Percentiles rank a stretch among this genome's conserved stretches.
phyloP scores from a whole-genome alignment of 208 protist species.

The Trichomonas vaginalis region DNA sequence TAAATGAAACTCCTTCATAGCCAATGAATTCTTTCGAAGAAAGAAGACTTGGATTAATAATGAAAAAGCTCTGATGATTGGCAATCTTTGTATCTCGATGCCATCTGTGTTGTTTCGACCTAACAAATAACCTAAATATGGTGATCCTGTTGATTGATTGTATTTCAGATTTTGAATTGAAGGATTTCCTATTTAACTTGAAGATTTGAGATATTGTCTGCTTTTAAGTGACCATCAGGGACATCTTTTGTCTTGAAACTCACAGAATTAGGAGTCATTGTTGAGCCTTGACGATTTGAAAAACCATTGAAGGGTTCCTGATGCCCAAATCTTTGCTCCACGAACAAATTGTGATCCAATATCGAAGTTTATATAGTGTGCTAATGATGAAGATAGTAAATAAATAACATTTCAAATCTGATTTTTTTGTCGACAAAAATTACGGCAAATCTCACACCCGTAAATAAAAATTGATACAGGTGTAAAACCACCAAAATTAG shows the following conservation, averaged over 20 bases:
- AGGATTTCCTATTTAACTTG: not conserved
- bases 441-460: too few relatives aligned
- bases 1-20: not conserved
- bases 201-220: not conserved
- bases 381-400: not conserved
- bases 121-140: not conserved
- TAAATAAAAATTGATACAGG: too few relatives aligned
- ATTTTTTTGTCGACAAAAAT: too few relatives aligned
- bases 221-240: not conserved
- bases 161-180: not conserved
- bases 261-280: not conserved
- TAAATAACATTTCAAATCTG: too few relatives aligned
- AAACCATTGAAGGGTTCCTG: not conserved
- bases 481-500: too few relatives aligned
- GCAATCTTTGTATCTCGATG: not conserved
- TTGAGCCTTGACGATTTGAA: not conserved
- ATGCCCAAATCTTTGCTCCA: not conserved
- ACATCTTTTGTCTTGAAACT: not conserved
- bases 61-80: not conserved
- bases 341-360: not conserved
- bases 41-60: not conserved
- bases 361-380: not conserved
- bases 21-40: not conserved
- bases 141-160: not conserved
- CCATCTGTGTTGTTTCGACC: not conserved